Conservation (phyloP, 371 early-diverging fungal species). For the Batkoa obscura region DNA sequence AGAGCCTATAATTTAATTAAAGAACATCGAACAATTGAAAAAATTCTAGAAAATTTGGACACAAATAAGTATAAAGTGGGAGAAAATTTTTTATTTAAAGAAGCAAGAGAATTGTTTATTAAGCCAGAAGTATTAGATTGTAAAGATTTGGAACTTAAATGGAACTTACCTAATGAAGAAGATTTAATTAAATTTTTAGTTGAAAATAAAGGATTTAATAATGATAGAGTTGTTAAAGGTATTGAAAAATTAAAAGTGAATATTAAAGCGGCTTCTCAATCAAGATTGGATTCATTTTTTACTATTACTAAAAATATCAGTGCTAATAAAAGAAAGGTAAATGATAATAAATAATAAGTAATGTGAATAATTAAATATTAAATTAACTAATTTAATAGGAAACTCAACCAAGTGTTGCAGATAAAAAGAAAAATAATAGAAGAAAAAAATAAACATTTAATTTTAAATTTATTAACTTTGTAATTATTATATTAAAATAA, state of each 20-base stretch:
- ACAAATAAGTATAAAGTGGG: constrained; percentile 58
- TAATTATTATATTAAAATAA: too few species aligned
- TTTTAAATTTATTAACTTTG: too few species aligned
- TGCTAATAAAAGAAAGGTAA: too few species aligned
- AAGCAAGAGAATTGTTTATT: constrained; percentile 82
- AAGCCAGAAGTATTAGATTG: constrained; percentile 59
- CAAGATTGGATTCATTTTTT: constrained; percentile 82
- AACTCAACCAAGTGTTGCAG: too few species aligned
- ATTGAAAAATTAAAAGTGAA: constrained; percentile 64
- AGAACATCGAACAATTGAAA: constrained; percentile 79
- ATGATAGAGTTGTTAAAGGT: constrained; percentile 78
- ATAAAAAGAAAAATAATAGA: too few species aligned
- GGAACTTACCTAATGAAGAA: constrained; percentile 79
- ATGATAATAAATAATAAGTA: too few species aligned
- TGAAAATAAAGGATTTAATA: constrained; percentile 89
- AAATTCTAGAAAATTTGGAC: constrained; percentile 53
- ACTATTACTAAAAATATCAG: too few species aligned
- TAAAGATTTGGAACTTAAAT: constrained; percentile 52
- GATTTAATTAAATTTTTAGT: constrained; percentile 82
- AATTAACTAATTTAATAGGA: too few species aligned
- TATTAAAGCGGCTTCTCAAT: constrained; percentile 60
- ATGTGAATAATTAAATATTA: too few species aligned
- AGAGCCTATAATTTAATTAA: constrained; percentile 75
- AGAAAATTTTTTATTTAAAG: constrained; percentile 78
- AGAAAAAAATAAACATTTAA: too few species aligned